Evolutionary conservation across 1,139 yeast genomes (phyloP), one percentile per base, ranked within the genome.

Genomic region (Tardiomyces blankii): DNA sequence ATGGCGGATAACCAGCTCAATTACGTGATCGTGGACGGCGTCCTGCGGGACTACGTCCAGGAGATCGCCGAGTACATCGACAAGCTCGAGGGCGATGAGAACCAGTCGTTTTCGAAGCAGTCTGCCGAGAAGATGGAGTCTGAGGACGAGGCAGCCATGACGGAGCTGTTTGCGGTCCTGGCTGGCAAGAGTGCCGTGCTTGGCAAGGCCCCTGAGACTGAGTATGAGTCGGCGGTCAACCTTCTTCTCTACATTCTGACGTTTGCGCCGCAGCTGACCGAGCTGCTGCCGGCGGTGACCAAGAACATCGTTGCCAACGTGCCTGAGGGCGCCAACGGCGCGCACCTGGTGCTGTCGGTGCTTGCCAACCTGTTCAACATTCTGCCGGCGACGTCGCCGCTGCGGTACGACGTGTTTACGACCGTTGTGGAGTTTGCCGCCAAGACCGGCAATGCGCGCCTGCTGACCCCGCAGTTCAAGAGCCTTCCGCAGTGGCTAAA

Each of bases 151-250:
- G 57, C 52, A 23, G 49, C 49, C 38, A 57, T 58, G 44, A 67
- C 63, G 48, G 54, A 59, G 49, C 53, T 61, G 18, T 61, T 66
- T 50, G 49, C 53, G 41, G 55, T 61, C 33, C 54, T 68, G 43
- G 63, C 67, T 33, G 64, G 60, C 48, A 54, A 56, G 46, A 57
- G 62, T 28, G 52, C 48, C 21, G 56, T 60, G 21, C 58, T 68
- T 27, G 50, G 60, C 44, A 51, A 54, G 47, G 64, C 67, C 14
- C 61, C 66, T 13, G 69, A 64, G 44, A 54, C 57, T 48, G 72
- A 69, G 44, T 66, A 67, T 48, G 74, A 70, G 56, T 53, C 70
- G 9, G 65, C 66, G 18, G 67, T 64, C 56, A 69, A 68, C 55
- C 57, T 69, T 42, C 57, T 67, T 27, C 51, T 70, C 42, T 64